Base-by-base conservation (phyloP, 2,329 filamentous ascomycete genomes). In the Alternaria longipes region DNA sequence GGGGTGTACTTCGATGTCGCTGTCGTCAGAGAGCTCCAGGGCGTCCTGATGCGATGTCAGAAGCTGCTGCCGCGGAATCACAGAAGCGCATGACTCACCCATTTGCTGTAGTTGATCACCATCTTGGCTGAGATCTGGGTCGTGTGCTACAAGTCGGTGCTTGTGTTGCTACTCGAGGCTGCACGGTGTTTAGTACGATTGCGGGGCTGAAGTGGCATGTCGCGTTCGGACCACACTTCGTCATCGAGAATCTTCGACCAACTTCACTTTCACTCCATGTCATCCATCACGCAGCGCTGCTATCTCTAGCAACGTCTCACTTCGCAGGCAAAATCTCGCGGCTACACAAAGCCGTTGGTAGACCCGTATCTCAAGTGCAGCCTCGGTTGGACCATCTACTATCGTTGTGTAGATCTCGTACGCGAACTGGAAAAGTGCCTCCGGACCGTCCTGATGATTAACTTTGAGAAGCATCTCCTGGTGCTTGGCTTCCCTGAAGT, bases 1-100 rank as follows among this genome's bases (percentile, higher is more conserved):
- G 62, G 95, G 95, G 81, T 99, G 95, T 53, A 98, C 95, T 82
- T 99, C 95, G 73, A 99, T 90, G 75, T 99, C 95, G 53, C 93
- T 97, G 81, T 99, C 95, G 81, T 99, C 95, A 75, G 93, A 97
- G 77, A 99, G 89, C 88, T 99, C 95, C 76, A 99, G 87, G 61
- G 91, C 90, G 78, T 98, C 91, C 90, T 92, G 62, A 28, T 18
- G 34, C 52, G 62, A 34, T 69, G 63, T 66, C 45, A 58, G 60
- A 41, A 44, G 47, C 20, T 32, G 51, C 40, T 32, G 30, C 20
- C 16, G 28, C 18, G 42, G 49, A 32, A 26, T 52, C 32, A 5
- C 5, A 2, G 24, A 12, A 6, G 22, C 32, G 34, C 40, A 7
- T 20, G 20, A 75, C 83, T 62, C 78, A 89, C 87, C 89, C 89